These are phyloP conservation scores for Mercurialis annua DNA, from an alignment of 345 rosid species.

Conservation along the genomic window DNA sequence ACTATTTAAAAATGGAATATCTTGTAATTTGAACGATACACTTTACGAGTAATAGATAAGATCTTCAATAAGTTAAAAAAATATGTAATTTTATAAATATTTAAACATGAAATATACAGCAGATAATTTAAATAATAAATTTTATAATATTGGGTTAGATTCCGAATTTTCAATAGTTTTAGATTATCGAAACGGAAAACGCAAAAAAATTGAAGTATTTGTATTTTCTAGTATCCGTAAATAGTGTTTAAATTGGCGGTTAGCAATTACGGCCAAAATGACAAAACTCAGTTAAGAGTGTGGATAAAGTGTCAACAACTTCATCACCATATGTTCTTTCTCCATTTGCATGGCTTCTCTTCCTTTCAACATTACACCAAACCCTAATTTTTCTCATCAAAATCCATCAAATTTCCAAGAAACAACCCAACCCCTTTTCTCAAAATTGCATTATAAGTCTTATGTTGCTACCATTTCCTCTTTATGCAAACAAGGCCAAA, in stretches of 20 bases:
- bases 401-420: conserved; percentile 4
- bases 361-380: conserved; percentile 14
- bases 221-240: too few species aligned
- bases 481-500: conserved; percentile 53
- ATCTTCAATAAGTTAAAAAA: too few species aligned
- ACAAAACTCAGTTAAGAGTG: conserved; percentile 1
- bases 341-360: conserved; percentile 37
- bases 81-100: too few species aligned
- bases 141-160: too few species aligned
- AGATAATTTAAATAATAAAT: too few species aligned
- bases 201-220: too few species aligned
- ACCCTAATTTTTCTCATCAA: background rate
- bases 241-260: background rate
- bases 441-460: conserved; percentile 21
- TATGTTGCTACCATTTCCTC: conserved; percentile 46
- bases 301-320: background rate
- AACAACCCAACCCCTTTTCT: conserved; percentile 2
- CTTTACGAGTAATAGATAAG: too few species aligned
- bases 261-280: background rate
- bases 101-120: too few species aligned
- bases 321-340: background rate
- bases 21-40: too few species aligned
- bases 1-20: too few species aligned
- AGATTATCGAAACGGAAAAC: too few species aligned
- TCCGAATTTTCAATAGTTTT: too few species aligned